Conservation (phyloP, 768 basidiomycete species). For the Leucocoprinus leucothites region DNA sequence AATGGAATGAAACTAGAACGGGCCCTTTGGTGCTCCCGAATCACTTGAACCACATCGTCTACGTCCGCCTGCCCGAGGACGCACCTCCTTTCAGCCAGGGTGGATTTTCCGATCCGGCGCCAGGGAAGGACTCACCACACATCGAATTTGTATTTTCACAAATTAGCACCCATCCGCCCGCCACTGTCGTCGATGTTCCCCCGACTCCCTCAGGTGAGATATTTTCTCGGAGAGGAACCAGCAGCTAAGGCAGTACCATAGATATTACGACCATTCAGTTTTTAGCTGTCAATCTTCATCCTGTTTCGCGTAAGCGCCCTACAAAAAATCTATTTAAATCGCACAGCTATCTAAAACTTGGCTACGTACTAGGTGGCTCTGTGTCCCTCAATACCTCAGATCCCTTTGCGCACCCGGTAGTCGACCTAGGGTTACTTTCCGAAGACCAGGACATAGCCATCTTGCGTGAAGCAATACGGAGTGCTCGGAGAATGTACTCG, state of each 20-base stretch:
- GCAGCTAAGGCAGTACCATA: too few relatives aligned
- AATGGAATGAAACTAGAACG: constrained; percentile 3
- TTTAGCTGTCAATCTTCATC: constrained; percentile 5
- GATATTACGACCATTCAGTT: background rate
- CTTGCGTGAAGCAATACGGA: constrained; percentile 12
- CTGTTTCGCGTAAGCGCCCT: background rate
- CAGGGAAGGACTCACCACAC: background rate
- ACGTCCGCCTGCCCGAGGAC: background rate
- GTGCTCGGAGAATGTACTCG: constrained; percentile 12
- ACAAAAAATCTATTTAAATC: background rate
- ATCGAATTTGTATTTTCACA: background rate
- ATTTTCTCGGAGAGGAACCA: background rate
- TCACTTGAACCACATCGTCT: background rate
- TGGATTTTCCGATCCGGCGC: background rate
- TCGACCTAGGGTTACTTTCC: constrained; percentile 10
- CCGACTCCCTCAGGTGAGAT: background rate
- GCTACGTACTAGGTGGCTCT: constrained; percentile 6
- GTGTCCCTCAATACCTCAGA: constrained; percentile 4
- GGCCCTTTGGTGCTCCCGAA: background rate
- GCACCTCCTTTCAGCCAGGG: background rate
- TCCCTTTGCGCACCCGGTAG: constrained; percentile 11
- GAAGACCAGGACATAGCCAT: constrained; percentile 12
- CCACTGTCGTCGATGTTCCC: background rate
- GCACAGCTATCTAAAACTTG: background rate
- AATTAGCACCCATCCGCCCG: background rate